These are phyloP conservation scores for Jaenimonas drosophilae DNA, from an alignment of 208 protist genomes.

Conservation along the genomic window DNA sequence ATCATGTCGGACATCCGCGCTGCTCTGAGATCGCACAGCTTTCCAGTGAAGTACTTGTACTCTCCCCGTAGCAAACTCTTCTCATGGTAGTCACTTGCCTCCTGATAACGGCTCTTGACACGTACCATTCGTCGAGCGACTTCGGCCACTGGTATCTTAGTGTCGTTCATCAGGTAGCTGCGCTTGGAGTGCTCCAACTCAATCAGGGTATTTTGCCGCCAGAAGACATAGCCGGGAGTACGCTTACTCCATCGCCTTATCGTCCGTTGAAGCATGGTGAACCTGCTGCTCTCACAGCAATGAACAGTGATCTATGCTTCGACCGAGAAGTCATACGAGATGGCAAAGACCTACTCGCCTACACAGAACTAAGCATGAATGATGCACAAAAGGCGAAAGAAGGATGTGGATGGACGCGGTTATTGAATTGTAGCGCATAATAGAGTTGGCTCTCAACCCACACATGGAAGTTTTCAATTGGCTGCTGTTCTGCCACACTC, in stretches of 20 bases:
- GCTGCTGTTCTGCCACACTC: too few species aligned
- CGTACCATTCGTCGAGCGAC: conserved; percentile 77
- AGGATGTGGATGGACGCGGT: not conserved
- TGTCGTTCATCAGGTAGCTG: conserved; percentile 67
- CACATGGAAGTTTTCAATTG: too few species aligned
- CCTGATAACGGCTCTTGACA: conserved; percentile 66
- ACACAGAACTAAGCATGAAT: too few species aligned
- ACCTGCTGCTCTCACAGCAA: not conserved
- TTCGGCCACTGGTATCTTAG: conserved; percentile 65
- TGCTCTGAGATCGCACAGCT: conserved; percentile 68
- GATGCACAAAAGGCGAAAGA: not conserved
- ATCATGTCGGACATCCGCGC: conserved; percentile 62
- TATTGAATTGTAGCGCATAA: too few species aligned
- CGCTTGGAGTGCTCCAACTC: conserved; percentile 70
- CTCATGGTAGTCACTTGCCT: conserved; percentile 71
- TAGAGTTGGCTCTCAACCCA: too few species aligned
- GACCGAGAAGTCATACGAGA: too few species aligned
- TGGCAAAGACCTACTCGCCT: too few species aligned
- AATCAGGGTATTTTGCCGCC: conserved; percentile 67
- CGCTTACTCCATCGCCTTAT: conserved; percentile 31
- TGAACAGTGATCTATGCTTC: not conserved
- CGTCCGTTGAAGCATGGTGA: conserved; percentile 23
- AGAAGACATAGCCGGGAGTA: conserved; percentile 86
- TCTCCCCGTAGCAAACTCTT: conserved; percentile 79
- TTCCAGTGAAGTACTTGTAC: conserved; percentile 92